Base-by-base conservation (phyloP, 352 stramenopile species). In the Globisporangium nagaii region DNA sequence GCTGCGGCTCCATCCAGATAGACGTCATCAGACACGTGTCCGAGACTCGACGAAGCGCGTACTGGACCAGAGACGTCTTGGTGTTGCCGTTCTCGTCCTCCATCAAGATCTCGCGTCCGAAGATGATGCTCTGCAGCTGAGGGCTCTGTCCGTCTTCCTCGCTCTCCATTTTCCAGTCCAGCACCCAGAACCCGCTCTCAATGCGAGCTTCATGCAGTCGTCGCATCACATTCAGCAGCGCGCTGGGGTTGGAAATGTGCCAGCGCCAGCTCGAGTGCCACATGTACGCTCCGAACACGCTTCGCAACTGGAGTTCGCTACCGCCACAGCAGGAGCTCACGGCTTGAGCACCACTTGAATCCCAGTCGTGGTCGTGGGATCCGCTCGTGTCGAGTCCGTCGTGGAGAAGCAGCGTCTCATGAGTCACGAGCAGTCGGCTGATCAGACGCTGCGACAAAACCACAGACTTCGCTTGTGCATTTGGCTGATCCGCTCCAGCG, bases 1-100 rank as follows among this genome's bases (percentile, higher is more conserved):
- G 76, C 53, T 92, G 80, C 3, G 85, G 85, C 57, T 95, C 85
- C 83, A 95, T 93, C 85, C 85, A 95, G 32, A 95, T 84, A 7
- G 83, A 93, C 10, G 83, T 95, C 70, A 90, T 74, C 31, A 95
- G 60, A n/a, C 68, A 85, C 31, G 79, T 83, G 43, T 90, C 81
- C 1, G 83, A 87, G 2, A 92, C 66, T 42, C 80, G 71, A 24
- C 69, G 72, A 41, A 95, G 66, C 1, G 70, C 83, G 65, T 93
- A 95, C 65, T 95, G 85, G 27, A 93, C 67, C 7, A 92, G 43
- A 1, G 77, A 85, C 2, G 82, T 87, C 56, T 90, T 91, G 12
- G 69, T 60, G 34, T 80, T 79, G 9, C 80, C 80, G 28, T 84
- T 81, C 40, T 90, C 76, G 40, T 89, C 78, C 65, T 93, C 79